Percentiles rank a stretch among this genome's conserved stretches.
phyloP scores from a whole-genome alignment of 371 early-diverging fungal genomes.

The Mortierella sp. region DNA sequence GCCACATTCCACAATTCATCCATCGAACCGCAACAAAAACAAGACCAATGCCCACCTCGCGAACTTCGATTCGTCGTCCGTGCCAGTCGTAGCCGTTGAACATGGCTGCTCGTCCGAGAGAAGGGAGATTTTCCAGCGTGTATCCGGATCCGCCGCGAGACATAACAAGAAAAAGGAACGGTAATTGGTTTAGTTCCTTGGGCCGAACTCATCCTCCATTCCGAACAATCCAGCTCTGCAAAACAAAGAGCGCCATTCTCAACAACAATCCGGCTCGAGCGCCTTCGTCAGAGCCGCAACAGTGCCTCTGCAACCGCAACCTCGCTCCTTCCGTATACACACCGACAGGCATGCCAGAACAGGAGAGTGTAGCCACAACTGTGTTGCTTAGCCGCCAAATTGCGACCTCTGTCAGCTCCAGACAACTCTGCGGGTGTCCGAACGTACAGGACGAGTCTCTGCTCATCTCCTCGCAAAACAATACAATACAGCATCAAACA shows the following conservation, averaged over 20 bases:
- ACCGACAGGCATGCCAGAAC: neutral
- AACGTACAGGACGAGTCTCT: neutral
- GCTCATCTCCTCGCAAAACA: conserved; percentile 2
- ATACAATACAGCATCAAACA: conserved; percentile 8
- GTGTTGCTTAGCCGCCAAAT: neutral
- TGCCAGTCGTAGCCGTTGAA: conserved; percentile 86
- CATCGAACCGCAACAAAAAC: conserved; percentile 19
- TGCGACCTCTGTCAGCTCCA: neutral
- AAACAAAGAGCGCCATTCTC: conserved; percentile 5
- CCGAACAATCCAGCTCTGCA: conserved; percentile 2
- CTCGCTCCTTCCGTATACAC: conserved; percentile 2
- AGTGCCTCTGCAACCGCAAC: neutral
- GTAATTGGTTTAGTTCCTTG: conserved; percentile 14
- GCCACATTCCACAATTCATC: neutral
- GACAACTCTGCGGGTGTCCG: neutral
- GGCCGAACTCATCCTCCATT: conserved; percentile 12
- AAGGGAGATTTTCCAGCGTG: neutral
- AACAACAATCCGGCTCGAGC: neutral
- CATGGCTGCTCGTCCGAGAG: conserved; percentile 59
- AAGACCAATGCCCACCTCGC: conserved; percentile 69
- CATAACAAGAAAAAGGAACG: conserved; percentile 15
- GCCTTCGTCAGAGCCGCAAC: neutral
- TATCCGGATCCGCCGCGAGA: conserved; percentile 12
- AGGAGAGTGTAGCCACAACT: neutral
- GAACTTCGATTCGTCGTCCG: conserved; percentile 82